A percentile compares a stretch with the other conserved stretches of the same genome.
Evolutionary conservation across 331 rosid species (phyloP).

Genomic region (Quercus tomentella): DNA sequence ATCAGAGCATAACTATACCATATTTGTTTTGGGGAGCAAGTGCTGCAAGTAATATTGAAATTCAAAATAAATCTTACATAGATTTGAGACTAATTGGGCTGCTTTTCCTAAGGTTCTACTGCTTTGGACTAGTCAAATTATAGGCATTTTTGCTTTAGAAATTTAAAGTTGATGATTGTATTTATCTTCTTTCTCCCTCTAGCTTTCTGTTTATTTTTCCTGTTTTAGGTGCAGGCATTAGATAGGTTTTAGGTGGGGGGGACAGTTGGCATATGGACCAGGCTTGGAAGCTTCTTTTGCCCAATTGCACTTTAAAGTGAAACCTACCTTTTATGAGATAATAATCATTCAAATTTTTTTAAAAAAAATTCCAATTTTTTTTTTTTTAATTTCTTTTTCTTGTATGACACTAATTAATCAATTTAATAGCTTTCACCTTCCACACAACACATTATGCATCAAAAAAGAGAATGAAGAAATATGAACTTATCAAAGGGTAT

Average conservation of each 20-base stretch:
- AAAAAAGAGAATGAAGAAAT: no score
- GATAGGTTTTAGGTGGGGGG: not conserved
- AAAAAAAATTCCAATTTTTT: no score
- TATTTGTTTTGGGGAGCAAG: no score
- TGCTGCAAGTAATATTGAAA: no score
- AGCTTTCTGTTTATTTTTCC: not conserved
- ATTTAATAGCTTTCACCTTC: not conserved
- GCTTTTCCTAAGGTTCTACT: conserved; percentile 13
- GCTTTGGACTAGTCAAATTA: conserved; percentile 33
- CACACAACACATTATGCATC: no score
- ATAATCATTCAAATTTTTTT: not conserved
- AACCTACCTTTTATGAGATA: not conserved
- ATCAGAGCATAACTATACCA: no score
- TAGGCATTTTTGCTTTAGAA: conserved; percentile 34
- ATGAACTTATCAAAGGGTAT: no score
- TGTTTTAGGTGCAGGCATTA: not conserved
- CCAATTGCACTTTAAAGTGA: not conserved
- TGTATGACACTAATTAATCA: not conserved
- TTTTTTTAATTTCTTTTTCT: not conserved
- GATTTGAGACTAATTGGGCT: not conserved
- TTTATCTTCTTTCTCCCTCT: conserved; percentile 16
- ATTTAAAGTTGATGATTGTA: conserved; percentile 21
- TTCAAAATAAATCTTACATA: no score
- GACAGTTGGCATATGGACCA: not conserved
- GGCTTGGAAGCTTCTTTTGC: not conserved